phyloP scores from a whole-genome alignment of 2,329 filamentous ascomycete species.

The Alternaria ethzedia region DNA sequence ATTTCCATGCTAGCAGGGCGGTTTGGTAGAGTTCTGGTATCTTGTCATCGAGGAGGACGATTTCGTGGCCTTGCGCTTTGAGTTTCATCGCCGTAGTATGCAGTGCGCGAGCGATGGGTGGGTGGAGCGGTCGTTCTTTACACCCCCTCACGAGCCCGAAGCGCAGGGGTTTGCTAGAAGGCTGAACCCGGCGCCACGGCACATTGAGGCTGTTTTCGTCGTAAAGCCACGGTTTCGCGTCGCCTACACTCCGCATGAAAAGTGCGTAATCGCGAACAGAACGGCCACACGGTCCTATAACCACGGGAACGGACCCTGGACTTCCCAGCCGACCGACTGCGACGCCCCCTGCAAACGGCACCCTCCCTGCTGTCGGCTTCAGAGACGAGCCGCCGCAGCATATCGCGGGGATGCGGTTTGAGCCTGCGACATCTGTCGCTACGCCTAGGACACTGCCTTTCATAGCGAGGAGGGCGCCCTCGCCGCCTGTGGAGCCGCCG shows the following conservation, averaged over 20 bases:
- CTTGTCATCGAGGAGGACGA: conserved; percentile 41
- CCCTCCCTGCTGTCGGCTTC: conserved; percentile 60
- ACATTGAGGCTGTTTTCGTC: conserved; percentile 53
- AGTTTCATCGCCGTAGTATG: conserved; percentile 51
- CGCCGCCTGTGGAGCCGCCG: conserved; percentile 71
- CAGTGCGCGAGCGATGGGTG: conserved; percentile 57
- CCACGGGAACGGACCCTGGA: conserved; percentile 44
- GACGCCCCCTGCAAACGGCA: conserved; percentile 52
- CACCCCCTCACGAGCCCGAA: conserved; percentile 60
- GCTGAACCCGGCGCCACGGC: conserved; percentile 54
- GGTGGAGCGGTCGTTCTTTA: conserved; percentile 57
- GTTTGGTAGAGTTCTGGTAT: conserved; percentile 41
- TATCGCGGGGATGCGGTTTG: conserved; percentile 83
- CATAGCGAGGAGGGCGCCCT: conserved; percentile 66
- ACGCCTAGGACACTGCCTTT: conserved; percentile 65
- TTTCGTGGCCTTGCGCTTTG: conserved; percentile 52
- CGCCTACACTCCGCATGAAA: conserved; percentile 52
- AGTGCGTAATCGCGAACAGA: conserved; percentile 50
- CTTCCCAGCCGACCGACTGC: conserved; percentile 39
- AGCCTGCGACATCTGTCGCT: conserved; percentile 67
- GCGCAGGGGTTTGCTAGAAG: conserved; percentile 37
- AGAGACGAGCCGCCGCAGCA: conserved; percentile 61
- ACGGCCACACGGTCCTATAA: conserved; percentile 54
- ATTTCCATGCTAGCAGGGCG: conserved; percentile 49
- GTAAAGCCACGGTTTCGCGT: conserved; percentile 53